Evolutionary conservation across 176 grass and related monocot species (phyloP).

Genomic region (Bolboschoenus planiculmis): DNA sequence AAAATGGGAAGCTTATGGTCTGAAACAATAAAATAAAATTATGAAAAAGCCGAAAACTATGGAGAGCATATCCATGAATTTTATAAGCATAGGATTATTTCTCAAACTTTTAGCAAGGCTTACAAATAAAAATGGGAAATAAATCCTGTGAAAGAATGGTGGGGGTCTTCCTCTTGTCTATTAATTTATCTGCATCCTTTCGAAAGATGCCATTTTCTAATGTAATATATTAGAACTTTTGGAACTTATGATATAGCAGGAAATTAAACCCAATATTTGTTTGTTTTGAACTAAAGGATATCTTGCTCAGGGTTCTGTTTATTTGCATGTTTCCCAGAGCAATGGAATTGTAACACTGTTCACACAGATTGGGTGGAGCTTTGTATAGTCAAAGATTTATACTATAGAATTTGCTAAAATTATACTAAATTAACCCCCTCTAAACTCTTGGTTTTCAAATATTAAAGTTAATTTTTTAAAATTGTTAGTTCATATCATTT

Average conservation of each 20-base stretch:
- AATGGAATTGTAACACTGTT: not conserved
- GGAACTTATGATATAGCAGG: not conserved
- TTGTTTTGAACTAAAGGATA: not conserved
- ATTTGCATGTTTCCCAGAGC: not conserved
- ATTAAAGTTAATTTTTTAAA: not conserved
- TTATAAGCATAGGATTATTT: not conserved
- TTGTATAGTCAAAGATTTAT: too few species aligned
- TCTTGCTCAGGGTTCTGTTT: not conserved
- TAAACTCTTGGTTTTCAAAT: not conserved
- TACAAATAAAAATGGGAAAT: not conserved
- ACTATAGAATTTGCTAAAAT: not conserved
- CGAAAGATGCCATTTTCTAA: not conserved
- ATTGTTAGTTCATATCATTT: not conserved
- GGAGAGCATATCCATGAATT: not conserved
- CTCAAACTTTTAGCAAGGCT: not conserved
- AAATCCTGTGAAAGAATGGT: not conserved
- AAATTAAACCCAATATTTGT: not conserved
- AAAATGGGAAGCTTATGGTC: not conserved
- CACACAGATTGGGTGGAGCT: not conserved
- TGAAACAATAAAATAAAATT: not conserved
- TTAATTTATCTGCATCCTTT: not conserved
- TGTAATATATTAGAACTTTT: not conserved
- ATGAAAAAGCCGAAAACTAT: not conserved
- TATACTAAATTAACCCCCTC: not conserved
- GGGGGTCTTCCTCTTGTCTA: not conserved